phyloP scores from a whole-genome alignment of 192 early-diverging fungal genomes.

The Coemansia sp. region DNA sequence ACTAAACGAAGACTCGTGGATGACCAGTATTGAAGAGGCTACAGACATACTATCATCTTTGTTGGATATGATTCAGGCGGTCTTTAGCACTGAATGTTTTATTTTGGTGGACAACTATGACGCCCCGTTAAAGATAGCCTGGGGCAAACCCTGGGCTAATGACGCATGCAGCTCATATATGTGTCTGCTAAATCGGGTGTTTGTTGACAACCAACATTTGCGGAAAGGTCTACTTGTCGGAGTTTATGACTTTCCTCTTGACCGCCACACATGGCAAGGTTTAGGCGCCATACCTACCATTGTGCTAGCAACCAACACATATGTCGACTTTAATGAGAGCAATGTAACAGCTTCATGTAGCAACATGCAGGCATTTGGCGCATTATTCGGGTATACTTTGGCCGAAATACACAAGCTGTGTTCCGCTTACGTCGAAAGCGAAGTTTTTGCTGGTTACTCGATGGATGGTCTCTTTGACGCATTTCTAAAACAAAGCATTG shows the following conservation, averaged over 20 bases:
- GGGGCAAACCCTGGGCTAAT: not conserved
- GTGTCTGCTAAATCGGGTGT: not conserved
- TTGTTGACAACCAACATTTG: not conserved
- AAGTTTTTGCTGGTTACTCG: not conserved
- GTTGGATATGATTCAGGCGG: not conserved
- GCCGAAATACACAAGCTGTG: not conserved
- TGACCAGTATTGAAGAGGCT: not conserved
- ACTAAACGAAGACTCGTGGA: not conserved
- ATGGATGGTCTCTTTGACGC: not conserved
- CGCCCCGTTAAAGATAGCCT: not conserved
- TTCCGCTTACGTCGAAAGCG: not conserved
- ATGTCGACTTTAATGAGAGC: not conserved
- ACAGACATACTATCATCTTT: not conserved
- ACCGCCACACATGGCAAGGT: not conserved
- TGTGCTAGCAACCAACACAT: not conserved
- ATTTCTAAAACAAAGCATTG: not conserved
- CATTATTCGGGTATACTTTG: constrained; percentile 1
- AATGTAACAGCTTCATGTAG: not conserved
- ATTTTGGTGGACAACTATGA: constrained; percentile 4
- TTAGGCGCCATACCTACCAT: not conserved
- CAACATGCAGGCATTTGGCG: not conserved
- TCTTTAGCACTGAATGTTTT: not conserved
- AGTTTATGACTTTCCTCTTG: not conserved
- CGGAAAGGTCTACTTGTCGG: not conserved
- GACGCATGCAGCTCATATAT: not conserved